Percentiles rank a stretch among this genome's conserved stretches.
Evolutionary conservation across 2,329 filamentous ascomycete species (phyloP).

Genomic region (Sporothrix pallida): DNA sequence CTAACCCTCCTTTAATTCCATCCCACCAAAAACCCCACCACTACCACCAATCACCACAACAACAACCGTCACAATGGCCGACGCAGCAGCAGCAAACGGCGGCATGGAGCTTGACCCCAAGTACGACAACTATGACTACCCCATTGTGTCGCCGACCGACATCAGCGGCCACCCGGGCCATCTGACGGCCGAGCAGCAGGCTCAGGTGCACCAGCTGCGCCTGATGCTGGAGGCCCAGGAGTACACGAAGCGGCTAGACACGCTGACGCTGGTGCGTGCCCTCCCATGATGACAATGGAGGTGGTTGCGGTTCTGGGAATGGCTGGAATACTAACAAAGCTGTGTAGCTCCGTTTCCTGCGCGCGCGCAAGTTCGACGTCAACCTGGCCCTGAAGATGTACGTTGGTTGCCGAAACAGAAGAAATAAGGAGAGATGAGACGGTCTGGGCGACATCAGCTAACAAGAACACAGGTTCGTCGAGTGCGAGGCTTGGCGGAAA

Average conservation of each 20-base stretch:
- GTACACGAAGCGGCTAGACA: conserved; percentile 84
- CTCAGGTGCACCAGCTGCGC: conserved; percentile 84
- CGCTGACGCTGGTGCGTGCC: conserved; percentile 77
- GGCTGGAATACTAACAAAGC: not conserved
- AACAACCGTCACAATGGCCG: conserved; percentile 31
- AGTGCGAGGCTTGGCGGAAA: conserved; percentile 89
- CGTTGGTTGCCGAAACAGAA: conserved; percentile 44
- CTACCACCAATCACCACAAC: not conserved
- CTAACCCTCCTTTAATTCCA: not conserved
- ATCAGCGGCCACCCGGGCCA: conserved; percentile 85
- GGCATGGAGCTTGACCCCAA: conserved; percentile 75
- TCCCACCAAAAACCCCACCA: not conserved
- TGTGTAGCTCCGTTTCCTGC: conserved; percentile 78
- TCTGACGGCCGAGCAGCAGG: conserved; percentile 85
- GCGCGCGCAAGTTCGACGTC: conserved; percentile 95
- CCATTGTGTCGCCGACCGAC: conserved; percentile 72
- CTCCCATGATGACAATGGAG: not conserved
- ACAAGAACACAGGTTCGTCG: conserved; percentile 72
- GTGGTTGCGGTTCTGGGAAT: not conserved
- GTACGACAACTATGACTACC: conserved; percentile 96
- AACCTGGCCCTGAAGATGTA: conserved; percentile 85
- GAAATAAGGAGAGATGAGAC: not conserved
- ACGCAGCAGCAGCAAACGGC: conserved; percentile 33
- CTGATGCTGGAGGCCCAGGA: conserved; percentile 82
- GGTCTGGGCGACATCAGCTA: not conserved